phyloP scores from a whole-genome alignment of 225 moss, liverwort and hornwort genomes.

The Pseudoscleropodium purum region DNA sequence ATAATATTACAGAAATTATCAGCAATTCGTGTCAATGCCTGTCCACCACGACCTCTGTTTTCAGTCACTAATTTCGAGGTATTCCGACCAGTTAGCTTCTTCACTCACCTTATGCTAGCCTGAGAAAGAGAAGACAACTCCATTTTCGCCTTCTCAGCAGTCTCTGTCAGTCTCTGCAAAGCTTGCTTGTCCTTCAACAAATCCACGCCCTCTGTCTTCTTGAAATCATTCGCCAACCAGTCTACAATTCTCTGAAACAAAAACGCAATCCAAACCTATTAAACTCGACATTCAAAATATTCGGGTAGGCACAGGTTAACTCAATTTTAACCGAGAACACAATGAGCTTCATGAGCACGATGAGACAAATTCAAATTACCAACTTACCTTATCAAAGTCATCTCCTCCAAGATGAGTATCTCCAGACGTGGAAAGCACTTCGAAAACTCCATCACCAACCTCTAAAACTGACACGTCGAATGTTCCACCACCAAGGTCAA shows the following conservation, averaged over 20 bases:
- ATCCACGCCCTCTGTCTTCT: conserved; percentile 87
- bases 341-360: not conserved
- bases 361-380: not conserved
- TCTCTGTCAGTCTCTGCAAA: conserved; percentile 75
- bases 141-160: conserved; percentile 96
- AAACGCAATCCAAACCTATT: not conserved
- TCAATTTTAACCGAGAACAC: not conserved
- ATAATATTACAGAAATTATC: not conserved
- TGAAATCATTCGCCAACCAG: conserved; percentile 69
- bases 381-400: conserved; percentile 46
- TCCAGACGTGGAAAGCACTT: conserved; percentile 58
- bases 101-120: conserved; percentile 71
- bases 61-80: not conserved
- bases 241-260: conserved; percentile 71
- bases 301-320: no score
- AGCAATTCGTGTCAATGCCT: no score
- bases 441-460: conserved; percentile 59
- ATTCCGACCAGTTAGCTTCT: not conserved
- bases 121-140: conserved; percentile 75
- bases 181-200: conserved; percentile 92
- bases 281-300: no score
- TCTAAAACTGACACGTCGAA: conserved; percentile 58
- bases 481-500: conserved; percentile 57
- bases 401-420: conserved; percentile 62
- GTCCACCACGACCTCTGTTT: no score